A percentile compares a stretch with the other conserved stretches of the same genome.
Evolutionary conservation across 1,284 basidiomycete genomes (phyloP).

Genomic region (Cryptococcus sp.): DNA sequence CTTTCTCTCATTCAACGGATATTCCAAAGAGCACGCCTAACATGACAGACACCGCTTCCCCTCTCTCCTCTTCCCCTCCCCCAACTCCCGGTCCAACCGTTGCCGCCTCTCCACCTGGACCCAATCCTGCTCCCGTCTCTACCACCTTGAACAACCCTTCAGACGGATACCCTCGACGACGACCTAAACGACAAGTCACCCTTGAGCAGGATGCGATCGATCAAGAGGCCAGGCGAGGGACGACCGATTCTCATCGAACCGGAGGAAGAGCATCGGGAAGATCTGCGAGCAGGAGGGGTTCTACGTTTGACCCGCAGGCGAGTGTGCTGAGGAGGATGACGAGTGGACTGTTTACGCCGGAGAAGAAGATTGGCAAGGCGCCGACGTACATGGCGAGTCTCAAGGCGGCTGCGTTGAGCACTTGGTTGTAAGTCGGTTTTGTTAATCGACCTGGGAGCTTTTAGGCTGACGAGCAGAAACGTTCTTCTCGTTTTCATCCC

Average conservation of each 20-base stretch:
- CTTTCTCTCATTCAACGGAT: not conserved
- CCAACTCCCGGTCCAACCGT: not conserved
- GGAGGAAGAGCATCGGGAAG: not conserved
- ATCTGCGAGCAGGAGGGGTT: not conserved
- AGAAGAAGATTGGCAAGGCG: slow-evolving; percentile 40
- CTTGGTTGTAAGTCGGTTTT: slow-evolving; percentile 42
- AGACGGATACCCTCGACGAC: slow-evolving; percentile 2
- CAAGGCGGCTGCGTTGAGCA: slow-evolving; percentile 39
- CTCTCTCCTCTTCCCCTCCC: slow-evolving; percentile 2
- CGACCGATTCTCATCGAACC: not conserved
- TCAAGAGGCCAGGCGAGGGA: not conserved
- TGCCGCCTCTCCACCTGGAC: not conserved
- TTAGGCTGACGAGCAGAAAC: slow-evolving; percentile 28
- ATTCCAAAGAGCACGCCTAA: not conserved
- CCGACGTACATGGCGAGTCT: slow-evolving; percentile 41
- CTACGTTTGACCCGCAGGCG: slow-evolving; percentile 11
- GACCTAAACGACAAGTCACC: slow-evolving; percentile 1
- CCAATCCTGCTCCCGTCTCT: slow-evolving; percentile 5
- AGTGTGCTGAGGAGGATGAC: slow-evolving; percentile 33
- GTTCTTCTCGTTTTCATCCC: slow-evolving; percentile 49
- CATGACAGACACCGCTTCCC: not conserved
- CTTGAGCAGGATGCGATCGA: not conserved
- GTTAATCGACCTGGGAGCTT: not conserved
- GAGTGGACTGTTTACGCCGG: slow-evolving; percentile 43
- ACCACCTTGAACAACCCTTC: not conserved